A percentile compares a stretch with the other conserved stretches of the same genome.
Evolutionary conservation across 371 early-diverging fungal species (phyloP).

Genomic region (Conidiobolus incongruus): DNA sequence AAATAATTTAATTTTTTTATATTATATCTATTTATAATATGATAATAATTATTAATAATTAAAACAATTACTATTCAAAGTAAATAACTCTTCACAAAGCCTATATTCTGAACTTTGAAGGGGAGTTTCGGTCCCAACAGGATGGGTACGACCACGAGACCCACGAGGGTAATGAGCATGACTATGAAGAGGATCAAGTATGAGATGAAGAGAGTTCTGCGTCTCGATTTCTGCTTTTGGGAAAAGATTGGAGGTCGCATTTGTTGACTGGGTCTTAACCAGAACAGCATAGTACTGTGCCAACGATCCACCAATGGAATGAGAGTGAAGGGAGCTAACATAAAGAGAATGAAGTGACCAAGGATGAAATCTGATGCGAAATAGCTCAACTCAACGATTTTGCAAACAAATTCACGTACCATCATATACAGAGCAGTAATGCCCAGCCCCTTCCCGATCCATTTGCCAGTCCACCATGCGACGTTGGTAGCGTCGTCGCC

Average conservation of each 20-base stretch:
- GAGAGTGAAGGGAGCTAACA: slow-evolving; percentile 37
- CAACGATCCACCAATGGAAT: slow-evolving; percentile 50
- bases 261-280: slow-evolving; percentile 58
- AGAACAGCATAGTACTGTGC: slow-evolving; percentile 70
- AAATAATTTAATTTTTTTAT: no score
- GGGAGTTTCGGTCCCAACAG: no score
- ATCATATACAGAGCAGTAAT: slow-evolving; percentile 41
- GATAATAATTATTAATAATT: no score
- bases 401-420: slow-evolving; percentile 56
- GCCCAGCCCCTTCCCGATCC: slow-evolving; percentile 62
- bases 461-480: slow-evolving; percentile 82
- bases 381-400: slow-evolving; percentile 63
- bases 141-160: no score
- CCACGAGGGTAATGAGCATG: no score
- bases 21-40: no score
- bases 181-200: slow-evolving; percentile 45
- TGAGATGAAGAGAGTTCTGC: slow-evolving; percentile 31
- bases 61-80: no score
- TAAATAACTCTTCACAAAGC: no score
- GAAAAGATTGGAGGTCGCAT: slow-evolving; percentile 59
- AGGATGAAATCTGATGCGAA: slow-evolving; percentile 60
- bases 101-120: no score
- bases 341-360: slow-evolving; percentile 47
- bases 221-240: slow-evolving; percentile 24
- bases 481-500: slow-evolving; percentile 56